Percentiles rank a stretch among this genome's conserved stretches.
Conservation (phyloP, 129 eudicot genomes). For the Scalesia atractyloides region DNA sequence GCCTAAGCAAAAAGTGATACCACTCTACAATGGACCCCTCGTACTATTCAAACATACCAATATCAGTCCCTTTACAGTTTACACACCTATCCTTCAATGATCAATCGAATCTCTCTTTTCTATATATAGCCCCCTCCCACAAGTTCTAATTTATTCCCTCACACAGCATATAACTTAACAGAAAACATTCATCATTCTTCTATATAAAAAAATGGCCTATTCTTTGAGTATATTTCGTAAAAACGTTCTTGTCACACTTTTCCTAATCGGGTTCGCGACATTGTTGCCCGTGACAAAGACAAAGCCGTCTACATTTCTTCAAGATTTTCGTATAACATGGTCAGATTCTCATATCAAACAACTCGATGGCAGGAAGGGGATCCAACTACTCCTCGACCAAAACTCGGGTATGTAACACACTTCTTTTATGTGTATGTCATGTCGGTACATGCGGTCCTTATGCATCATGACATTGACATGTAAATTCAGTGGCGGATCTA, state of each 20-base stretch:
- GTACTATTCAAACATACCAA: not conserved
- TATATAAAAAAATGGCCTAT: not conserved
- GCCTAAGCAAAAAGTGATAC: not conserved
- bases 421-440: not conserved
- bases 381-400: slow-evolving; percentile 14
- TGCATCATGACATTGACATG: not conserved
- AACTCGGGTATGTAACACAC: slow-evolving; percentile 1
- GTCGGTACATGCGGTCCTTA: not conserved
- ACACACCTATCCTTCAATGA: not conserved
- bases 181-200: not conserved
- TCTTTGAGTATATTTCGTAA: not conserved
- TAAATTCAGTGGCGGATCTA: not conserved
- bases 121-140: slow-evolving; percentile 15
- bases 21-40: not conserved
- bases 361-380: slow-evolving; percentile 14
- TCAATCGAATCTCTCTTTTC: not conserved
- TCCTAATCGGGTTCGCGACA: not conserved
- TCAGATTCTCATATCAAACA: slow-evolving; percentile 11
- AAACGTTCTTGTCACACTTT: slow-evolving; percentile 4
- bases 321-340: slow-evolving; percentile 7
- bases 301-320: not conserved
- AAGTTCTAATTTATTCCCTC: not conserved
- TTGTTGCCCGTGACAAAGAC: not conserved
- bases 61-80: not conserved
- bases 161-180: not conserved